Evolutionary conservation across 2,329 filamentous ascomycete species (phyloP).

Genomic region (Metarhizium guizhouense): DNA sequence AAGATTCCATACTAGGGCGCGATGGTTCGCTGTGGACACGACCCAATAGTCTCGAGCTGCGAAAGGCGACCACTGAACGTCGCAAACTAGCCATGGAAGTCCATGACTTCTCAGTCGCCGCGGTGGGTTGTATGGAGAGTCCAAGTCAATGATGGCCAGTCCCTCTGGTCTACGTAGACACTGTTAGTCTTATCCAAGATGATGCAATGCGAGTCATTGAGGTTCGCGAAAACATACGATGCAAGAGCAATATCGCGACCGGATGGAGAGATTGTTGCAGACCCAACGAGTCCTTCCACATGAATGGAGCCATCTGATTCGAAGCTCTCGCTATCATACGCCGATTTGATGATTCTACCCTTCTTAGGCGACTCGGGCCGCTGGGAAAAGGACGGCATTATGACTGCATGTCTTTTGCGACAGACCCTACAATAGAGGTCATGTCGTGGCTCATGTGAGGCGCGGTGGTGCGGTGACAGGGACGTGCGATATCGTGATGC

Average conservation of each 20-base stretch:
- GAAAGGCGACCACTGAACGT: constrained; percentile 96
- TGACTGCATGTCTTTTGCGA: constrained; percentile 1
- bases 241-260: constrained; percentile 86
- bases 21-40: constrained; percentile 87
- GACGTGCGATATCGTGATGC: neutral
- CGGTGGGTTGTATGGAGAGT: constrained; percentile 80
- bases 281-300: constrained; percentile 73
- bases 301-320: constrained; percentile 76
- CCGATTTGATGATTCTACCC: constrained; percentile 53
- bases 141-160: constrained; percentile 83
- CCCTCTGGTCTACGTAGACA: constrained; percentile 56
- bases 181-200: neutral
- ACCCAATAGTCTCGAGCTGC: constrained; percentile 86
- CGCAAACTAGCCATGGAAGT: constrained; percentile 88
- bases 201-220: constrained; percentile 14
- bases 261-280: constrained; percentile 85
- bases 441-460: constrained; percentile 5
- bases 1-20: constrained; percentile 89
- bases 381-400: constrained; percentile 42
- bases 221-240: constrained; percentile 41
- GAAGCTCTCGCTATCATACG: constrained; percentile 81
- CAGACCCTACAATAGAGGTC: neutral
- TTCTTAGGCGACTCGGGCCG: constrained; percentile 39
- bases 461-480: neutral
- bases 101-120: constrained; percentile 74